phyloP scores from a whole-genome alignment of 2,329 filamentous ascomycete species.

The Sordariomycetes sp. region DNA sequence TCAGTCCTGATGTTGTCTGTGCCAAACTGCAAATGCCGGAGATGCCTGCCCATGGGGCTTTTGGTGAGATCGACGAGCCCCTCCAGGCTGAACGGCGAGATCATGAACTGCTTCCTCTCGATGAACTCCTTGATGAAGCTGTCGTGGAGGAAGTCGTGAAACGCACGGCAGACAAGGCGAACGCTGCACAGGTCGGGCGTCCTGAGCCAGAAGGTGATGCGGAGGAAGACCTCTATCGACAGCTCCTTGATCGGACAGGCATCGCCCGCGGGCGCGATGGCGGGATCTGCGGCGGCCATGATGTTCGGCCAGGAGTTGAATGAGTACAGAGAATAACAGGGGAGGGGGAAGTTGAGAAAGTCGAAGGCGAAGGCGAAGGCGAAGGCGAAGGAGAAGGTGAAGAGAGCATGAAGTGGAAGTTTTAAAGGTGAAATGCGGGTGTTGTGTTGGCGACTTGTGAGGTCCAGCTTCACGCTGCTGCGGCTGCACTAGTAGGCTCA shows the following conservation, averaged over 20 bases:
- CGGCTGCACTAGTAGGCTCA: too few species aligned
- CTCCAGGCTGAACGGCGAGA: constrained; percentile 46
- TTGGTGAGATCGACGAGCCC: constrained; percentile 44
- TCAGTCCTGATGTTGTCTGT: constrained; percentile 9
- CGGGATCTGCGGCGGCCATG: too few species aligned
- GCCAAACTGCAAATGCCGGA: constrained; percentile 26
- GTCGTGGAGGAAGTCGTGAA: constrained; percentile 44
- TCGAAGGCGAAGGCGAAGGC: too few species aligned
- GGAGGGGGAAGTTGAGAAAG: too few species aligned
- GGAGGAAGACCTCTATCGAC: constrained; percentile 50
- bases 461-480: too few species aligned
- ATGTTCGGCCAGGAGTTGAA: too few species aligned
- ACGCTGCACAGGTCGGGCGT: constrained; percentile 46
- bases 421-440: too few species aligned
- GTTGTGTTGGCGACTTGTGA: too few species aligned
- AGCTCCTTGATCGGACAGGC: constrained; percentile 15
- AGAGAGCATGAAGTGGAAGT: too few species aligned
- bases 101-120: constrained; percentile 56
- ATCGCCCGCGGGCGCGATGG: too few species aligned
- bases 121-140: constrained; percentile 56
- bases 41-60: constrained; percentile 25
- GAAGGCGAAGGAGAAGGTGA: too few species aligned
- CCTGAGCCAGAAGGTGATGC: constrained; percentile 41
- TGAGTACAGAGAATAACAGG: too few species aligned
- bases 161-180: constrained; percentile 42